Evolutionary conservation across 257 asterid species (phyloP).

Genomic region (Solanum infundibuliforme): DNA sequence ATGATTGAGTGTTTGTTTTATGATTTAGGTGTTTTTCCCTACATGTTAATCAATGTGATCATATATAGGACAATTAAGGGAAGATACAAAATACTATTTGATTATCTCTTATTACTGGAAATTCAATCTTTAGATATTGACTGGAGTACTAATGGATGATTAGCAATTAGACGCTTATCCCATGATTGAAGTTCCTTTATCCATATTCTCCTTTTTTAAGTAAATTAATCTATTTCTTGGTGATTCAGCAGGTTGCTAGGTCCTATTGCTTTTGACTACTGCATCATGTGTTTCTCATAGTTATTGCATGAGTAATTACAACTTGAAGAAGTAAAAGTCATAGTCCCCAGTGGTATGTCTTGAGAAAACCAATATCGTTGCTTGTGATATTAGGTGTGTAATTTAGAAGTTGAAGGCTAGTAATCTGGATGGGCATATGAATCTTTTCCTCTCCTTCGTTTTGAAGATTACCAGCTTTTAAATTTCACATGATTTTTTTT

Average conservation of each 20-base stretch:
- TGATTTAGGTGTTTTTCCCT: background rate
- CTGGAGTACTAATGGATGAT: background rate
- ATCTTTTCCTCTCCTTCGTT: background rate
- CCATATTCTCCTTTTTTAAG: background rate
- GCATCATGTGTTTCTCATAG: background rate
- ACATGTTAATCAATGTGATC: background rate
- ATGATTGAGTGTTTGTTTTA: background rate
- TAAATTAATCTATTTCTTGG: background rate
- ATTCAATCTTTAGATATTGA: background rate
- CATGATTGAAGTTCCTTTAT: background rate
- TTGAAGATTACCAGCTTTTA: background rate
- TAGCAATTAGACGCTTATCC: background rate
- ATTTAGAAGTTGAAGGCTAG: background rate
- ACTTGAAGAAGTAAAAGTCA: background rate
- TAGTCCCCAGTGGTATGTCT: background rate
- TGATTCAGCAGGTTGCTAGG: background rate
- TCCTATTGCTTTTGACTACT: background rate
- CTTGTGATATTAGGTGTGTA: background rate
- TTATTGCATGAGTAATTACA: background rate
- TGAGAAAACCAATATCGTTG: background rate
- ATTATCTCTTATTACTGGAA: background rate
- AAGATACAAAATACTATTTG: background rate
- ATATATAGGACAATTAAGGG: background rate
- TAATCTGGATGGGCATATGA: background rate
- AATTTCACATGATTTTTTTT: background rate